Evolutionary conservation across 2,329 filamentous ascomycete species (phyloP).

Genomic region (Metarhizium rileyi): DNA sequence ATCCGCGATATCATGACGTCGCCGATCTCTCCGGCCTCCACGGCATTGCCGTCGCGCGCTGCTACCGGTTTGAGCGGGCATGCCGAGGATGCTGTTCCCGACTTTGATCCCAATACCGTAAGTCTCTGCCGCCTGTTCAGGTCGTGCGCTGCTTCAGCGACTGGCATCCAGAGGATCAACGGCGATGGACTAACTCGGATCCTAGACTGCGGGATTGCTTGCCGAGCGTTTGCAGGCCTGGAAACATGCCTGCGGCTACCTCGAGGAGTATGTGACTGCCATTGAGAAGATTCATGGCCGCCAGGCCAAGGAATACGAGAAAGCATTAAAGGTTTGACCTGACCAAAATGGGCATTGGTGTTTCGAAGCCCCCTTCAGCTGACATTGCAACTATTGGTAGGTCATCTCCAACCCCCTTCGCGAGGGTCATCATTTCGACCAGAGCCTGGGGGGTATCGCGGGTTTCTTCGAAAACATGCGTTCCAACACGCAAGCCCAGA

Average conservation of each 20-base stretch:
- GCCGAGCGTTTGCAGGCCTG: constrained; percentile 83
- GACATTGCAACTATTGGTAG: constrained; percentile 28
- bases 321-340: constrained; percentile 62
- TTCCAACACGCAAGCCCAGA: constrained; percentile 81
- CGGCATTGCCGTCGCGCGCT: constrained; percentile 35
- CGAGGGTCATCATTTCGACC: constrained; percentile 89
- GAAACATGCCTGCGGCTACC: constrained; percentile 87
- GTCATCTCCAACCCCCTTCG: constrained; percentile 76
- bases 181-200: not conserved
- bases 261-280: constrained; percentile 80
- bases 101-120: constrained; percentile 49
- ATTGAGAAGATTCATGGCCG: constrained; percentile 79
- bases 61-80: constrained; percentile 34
- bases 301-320: constrained; percentile 91
- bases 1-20: constrained; percentile 14
- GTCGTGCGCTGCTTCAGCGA: not conserved
- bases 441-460: constrained; percentile 75
- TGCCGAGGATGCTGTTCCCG: constrained; percentile 49
- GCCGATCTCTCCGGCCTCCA: constrained; percentile 20
- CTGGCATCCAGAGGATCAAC: not conserved
- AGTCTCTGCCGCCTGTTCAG: constrained; percentile 16
- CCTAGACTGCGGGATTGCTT: constrained; percentile 67
- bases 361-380: not conserved
- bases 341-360: not conserved
- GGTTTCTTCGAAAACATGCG: constrained; percentile 92